Percentiles rank a stretch among this genome's conserved stretches.
These are phyloP conservation scores for Bertia moriformis DNA, from an alignment of 2,329 filamentous ascomycete species.

Conservation along the genomic window DNA sequence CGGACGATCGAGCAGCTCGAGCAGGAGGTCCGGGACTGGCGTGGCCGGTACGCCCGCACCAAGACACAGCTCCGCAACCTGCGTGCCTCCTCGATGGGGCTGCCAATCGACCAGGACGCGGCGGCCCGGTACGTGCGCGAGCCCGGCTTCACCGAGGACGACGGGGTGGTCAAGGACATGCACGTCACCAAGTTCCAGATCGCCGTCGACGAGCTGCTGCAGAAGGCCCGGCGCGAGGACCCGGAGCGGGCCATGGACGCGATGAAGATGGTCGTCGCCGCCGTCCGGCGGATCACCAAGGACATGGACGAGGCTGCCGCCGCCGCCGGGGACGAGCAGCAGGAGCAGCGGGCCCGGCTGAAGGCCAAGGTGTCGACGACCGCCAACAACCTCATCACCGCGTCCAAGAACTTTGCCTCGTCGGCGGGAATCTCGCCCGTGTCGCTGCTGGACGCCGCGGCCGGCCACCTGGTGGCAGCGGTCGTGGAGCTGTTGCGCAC, in stretches of 20 bases:
- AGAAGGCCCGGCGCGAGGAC: conserved; percentile 58
- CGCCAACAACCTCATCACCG: conserved; percentile 89
- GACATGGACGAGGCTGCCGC: conserved; percentile 50
- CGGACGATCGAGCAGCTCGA: conserved; percentile 65
- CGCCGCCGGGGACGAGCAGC: conserved; percentile 33
- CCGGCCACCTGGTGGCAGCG: conserved; percentile 73
- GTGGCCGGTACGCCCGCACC: conserved; percentile 70
- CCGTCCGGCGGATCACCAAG: conserved; percentile 71
- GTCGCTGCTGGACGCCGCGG: conserved; percentile 84
- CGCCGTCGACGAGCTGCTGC: conserved; percentile 78
- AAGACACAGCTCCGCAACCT: conserved; percentile 77
- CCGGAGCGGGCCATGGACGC: conserved; percentile 64
- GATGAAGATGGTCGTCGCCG: conserved; percentile 74
- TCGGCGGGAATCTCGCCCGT: conserved; percentile 78
- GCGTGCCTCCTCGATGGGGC: conserved; percentile 65
- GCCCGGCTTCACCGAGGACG: conserved; percentile 51
- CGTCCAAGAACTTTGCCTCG: conserved; percentile 77
- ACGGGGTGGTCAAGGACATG: conserved; percentile 75
- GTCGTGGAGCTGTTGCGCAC: conserved; percentile 72
- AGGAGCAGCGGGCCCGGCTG: conserved; percentile 51
- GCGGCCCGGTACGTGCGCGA: conserved; percentile 53
- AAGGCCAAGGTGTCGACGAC: conserved; percentile 78
- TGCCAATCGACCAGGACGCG: conserved; percentile 55
- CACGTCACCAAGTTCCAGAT: conserved; percentile 93
- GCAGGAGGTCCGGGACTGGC: conserved; percentile 77